Conservation (phyloP, 108 stramenopile genomes). For the Licmophora abbreviata region DNA sequence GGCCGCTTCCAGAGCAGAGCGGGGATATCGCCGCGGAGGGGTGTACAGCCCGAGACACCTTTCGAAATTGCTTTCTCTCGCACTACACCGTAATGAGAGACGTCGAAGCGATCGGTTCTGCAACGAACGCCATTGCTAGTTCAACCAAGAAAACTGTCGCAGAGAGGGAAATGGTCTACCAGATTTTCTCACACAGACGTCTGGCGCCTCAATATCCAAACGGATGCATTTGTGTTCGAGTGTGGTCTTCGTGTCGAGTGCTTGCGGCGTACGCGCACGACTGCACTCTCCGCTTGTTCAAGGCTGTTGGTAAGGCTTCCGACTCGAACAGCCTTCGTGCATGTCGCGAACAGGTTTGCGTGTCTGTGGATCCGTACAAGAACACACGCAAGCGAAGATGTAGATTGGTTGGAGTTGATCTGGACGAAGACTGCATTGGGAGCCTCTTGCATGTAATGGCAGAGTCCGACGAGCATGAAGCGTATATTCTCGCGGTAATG, state of each 20-base stretch:
- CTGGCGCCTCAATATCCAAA: constrained; percentile 13
- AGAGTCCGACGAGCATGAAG: constrained; percentile 3
- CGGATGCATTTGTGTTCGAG: constrained; percentile 14
- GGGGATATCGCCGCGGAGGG: background rate
- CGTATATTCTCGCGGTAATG: constrained; percentile 16
- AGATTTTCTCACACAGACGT: constrained; percentile 14
- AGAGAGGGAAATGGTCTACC: constrained; percentile 22
- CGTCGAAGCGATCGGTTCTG: background rate
- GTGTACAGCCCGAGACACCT: background rate
- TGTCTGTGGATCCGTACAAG: constrained; percentile 26
- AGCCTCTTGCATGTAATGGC: constrained; percentile 22
- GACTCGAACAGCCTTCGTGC: background rate
- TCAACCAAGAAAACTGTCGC: background rate
- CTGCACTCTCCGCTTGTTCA: constrained; percentile 36
- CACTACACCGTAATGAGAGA: constrained; percentile 19
- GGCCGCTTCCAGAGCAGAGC: constrained; percentile 18
- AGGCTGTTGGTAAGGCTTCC: constrained; percentile 11
- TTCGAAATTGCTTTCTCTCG: constrained; percentile 19
- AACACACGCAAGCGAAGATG: constrained; percentile 26
- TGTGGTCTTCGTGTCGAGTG: constrained; percentile 23
- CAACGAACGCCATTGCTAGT: background rate
- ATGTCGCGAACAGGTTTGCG: constrained; percentile 26
- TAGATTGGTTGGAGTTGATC: constrained; percentile 23
- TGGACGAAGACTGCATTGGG: constrained; percentile 34
- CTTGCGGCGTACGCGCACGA: constrained; percentile 28